Percentiles rank a stretch among this genome's conserved stretches.
phyloP scores from a whole-genome alignment of 2,329 filamentous ascomycete species.

The Fusarium virguliforme region DNA sequence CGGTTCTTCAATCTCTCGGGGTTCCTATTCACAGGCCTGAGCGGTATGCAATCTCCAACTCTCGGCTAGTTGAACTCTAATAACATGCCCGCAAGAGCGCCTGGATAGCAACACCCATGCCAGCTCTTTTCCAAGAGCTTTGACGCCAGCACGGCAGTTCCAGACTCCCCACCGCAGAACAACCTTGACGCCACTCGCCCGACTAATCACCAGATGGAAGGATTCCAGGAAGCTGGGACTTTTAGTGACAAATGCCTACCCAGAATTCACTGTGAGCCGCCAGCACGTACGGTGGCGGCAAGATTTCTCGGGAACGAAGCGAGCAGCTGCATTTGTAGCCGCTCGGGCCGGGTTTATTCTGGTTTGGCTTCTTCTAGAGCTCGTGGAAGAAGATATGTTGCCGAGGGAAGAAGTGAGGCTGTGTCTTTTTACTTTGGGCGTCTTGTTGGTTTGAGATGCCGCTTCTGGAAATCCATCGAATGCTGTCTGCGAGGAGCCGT shows the following conservation, averaged over 20 bases:
- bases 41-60: no score
- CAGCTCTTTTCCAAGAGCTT: background rate
- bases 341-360: background rate
- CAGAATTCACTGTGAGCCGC: background rate
- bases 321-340: background rate
- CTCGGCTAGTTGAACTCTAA: background rate
- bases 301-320: constrained; percentile 4
- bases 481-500: background rate
- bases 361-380: constrained; percentile 2
- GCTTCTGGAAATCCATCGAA: background rate
- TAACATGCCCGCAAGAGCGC: background rate
- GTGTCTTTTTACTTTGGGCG: background rate
- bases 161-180: constrained; percentile 1
- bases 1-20: background rate
- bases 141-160: background rate
- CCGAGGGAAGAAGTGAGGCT: background rate
- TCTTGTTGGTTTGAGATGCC: background rate
- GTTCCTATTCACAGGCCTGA: background rate
- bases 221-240: background rate
- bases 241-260: background rate
- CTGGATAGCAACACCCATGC: background rate
- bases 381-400: background rate
- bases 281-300: background rate
- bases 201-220: constrained; percentile 1
- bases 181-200: background rate